Evolutionary conservation across 164 flowering plant genomes (phyloP), one percentile per base, ranked within the genome.

Genomic region (Aristolochia californica): DNA sequence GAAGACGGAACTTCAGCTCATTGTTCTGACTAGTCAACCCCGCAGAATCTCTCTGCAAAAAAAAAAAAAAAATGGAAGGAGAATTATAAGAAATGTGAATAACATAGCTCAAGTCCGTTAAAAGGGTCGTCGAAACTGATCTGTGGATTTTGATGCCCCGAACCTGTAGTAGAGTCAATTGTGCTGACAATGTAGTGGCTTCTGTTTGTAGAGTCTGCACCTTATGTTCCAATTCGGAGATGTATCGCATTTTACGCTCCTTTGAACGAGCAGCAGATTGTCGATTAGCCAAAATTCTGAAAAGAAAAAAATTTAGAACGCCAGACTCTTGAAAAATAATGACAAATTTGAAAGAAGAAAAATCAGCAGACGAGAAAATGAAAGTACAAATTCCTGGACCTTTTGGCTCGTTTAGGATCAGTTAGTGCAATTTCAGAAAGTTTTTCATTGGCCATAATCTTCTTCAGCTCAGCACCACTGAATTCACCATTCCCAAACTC

Each of bases 201-300:
- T 93, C 99, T 52, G 89, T 85, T 62, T 93, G 99, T 30, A 93
- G 74, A 22, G 99, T 93, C 68, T 87, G 96, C 54, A 93, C 99
- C 71, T 93, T 93, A 74, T 89, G 97, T 60, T 93, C 99, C 76
- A 93, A 62, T 70, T 93, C 97, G n/a, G 96, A 79, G 25, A 89
- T 93, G 68, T 93, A 93, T 28, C 93, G 77, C 95, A 85, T 84
- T 75, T 93, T 93, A 44, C 99, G 68, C 66, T 93, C 99, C 69
- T 93, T 93, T 38, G 99, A 93, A 45, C 99, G 91, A 45, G 97
- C 99, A 74, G 99, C 99, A 17, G 99, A 93, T 56, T 85, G 97
- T 27, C 99, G 90, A 69, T 94, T 94, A 47, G 99, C 99, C 79
- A 94, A 81, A 63, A 94, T 94, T 80, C 99, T 94, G 63, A 12